Base-by-base conservation (phyloP, 2,329 filamentous ascomycete genomes). In the Lachnellula suecica region DNA sequence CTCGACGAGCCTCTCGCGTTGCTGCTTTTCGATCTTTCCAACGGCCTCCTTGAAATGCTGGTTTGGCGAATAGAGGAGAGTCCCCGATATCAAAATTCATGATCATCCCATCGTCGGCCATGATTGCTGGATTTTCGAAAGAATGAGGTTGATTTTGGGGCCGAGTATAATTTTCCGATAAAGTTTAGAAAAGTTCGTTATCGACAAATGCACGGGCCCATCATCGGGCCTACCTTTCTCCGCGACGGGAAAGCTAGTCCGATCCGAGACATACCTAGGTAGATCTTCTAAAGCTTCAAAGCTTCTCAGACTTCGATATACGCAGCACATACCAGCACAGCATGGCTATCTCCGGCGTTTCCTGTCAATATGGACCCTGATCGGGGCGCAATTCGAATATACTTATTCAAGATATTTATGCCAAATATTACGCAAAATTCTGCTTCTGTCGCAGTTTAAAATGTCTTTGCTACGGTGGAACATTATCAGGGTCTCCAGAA, bases 31-130 rank as follows among this genome's bases (percentile, higher is more conserved):
- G 83, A 68, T 96, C 92, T 67, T 89, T 88, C 94, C 94, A 99
- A 63, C 84, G 83, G n/a, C 94, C 94, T 61, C 94, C 94, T 68
- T 88, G 94, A 71, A 95, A 89, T 49, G 75, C 79, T 3, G 77
- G 72, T 61, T 79, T 84, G 49, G 81, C 74, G 54, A 85, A 79
- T 49, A 89, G 69, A 11, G 87, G 80, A 17, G 76, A 80, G 55
- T 89, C 84, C 24, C 83, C 81, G 52, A 96, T 76, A 63, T 91
- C 85, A 69, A 97, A 97, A 65, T 97, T 97, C 68, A 97, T 77
- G 52, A 97, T 81, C 83, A 99, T 88, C 62, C 91, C 91, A 84
- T 96, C 89, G 76, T 97, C 92, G 47, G 89, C 89, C 92, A 97
- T 97, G 47, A 37, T 53, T 63, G 58, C 54, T 54, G 37, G 41